Percentiles rank a stretch among this genome's conserved stretches.
phyloP scores from a whole-genome alignment of 23 red algal genomes.

The Chondrus crispus region DNA sequence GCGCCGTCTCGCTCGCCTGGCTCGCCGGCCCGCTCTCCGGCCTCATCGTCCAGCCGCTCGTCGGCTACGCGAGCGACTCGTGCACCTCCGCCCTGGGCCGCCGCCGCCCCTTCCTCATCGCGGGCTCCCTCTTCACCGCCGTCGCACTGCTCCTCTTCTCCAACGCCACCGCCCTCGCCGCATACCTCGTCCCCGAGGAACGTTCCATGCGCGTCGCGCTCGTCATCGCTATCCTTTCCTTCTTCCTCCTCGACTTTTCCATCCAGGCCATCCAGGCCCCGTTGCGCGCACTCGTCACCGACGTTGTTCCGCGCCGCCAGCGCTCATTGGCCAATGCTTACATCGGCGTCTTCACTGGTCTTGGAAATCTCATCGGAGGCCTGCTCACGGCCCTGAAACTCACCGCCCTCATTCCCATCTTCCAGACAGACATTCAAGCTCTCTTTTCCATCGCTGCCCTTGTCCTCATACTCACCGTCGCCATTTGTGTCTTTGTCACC shows the following conservation, averaged over 20 bases:
- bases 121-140: constrained; percentile 72
- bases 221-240: background rate
- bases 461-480: constrained; percentile 45
- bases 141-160: constrained; percentile 64
- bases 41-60: constrained; percentile 81
- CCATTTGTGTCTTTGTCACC: constrained; percentile 29
- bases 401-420: constrained; percentile 2
- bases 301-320: constrained; percentile 59
- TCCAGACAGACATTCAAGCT: constrained; percentile 59
- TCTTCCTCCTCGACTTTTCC: constrained; percentile 76
- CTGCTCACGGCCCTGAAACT: constrained; percentile 11
- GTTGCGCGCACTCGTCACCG: constrained; percentile 79
- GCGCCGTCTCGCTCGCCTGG: constrained; percentile 79
- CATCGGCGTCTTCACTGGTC: constrained; percentile 67
- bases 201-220: too few species aligned
- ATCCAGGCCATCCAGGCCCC: constrained; percentile 94
- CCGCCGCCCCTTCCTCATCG: constrained; percentile 81
- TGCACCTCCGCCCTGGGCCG: constrained; percentile 68
- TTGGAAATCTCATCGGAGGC: constrained; percentile 88
- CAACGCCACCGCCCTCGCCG: constrained; percentile 29
- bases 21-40: constrained; percentile 87
- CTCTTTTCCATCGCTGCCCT: constrained; percentile 69
- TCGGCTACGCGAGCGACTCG: constrained; percentile 72
- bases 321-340: constrained; percentile 79
- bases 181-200: background rate